Evolutionary conservation across 139 green algal species (phyloP).

Genomic region (Diplosphaera chodatii): DNA sequence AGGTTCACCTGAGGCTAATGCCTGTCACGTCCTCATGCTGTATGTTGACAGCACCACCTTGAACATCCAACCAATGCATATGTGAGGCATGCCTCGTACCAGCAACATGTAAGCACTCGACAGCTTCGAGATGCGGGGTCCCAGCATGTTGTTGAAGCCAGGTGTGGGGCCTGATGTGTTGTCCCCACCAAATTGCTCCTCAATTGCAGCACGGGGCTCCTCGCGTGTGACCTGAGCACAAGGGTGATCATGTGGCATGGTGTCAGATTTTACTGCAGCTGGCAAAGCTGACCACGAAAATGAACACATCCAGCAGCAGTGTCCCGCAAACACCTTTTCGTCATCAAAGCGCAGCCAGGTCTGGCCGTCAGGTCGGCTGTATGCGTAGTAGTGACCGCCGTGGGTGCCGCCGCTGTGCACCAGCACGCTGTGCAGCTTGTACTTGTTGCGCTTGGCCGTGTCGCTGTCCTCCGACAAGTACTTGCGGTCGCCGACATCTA

Average conservation of each 20-base stretch:
- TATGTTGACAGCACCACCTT: too few relatives aligned
- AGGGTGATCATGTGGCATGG: too few relatives aligned
- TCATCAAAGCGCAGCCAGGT: slow-evolving; percentile 96
- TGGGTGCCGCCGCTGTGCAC: slow-evolving; percentile 93
- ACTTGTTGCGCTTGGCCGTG: slow-evolving; percentile 70
- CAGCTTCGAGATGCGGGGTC: slow-evolving; percentile 51
- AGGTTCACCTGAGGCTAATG: too few relatives aligned
- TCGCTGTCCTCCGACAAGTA: slow-evolving; percentile 64
- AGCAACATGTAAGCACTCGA: slow-evolving; percentile 99
- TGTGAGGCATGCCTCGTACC: too few relatives aligned
- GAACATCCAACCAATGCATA: too few relatives aligned
- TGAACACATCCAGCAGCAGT: background rate
- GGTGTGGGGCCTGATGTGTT: slow-evolving; percentile 27
- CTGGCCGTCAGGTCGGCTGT: slow-evolving; percentile 59
- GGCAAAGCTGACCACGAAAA: too few relatives aligned
- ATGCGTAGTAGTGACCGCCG: slow-evolving; percentile 96
- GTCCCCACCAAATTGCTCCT: slow-evolving; percentile 89
- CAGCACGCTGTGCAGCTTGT: slow-evolving; percentile 84
- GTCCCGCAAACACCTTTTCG: too few relatives aligned
- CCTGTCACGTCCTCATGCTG: too few relatives aligned
- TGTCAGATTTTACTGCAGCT: too few relatives aligned
- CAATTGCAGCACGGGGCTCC: slow-evolving; percentile 58
- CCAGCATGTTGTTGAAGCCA: slow-evolving; percentile 34
- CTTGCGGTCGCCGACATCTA: slow-evolving; percentile 64
- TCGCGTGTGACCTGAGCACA: slow-evolving; percentile 63